These are phyloP conservation scores for Blastocystis hominis DNA, from an alignment of 352 stramenopile species.

Conservation along the genomic window DNA sequence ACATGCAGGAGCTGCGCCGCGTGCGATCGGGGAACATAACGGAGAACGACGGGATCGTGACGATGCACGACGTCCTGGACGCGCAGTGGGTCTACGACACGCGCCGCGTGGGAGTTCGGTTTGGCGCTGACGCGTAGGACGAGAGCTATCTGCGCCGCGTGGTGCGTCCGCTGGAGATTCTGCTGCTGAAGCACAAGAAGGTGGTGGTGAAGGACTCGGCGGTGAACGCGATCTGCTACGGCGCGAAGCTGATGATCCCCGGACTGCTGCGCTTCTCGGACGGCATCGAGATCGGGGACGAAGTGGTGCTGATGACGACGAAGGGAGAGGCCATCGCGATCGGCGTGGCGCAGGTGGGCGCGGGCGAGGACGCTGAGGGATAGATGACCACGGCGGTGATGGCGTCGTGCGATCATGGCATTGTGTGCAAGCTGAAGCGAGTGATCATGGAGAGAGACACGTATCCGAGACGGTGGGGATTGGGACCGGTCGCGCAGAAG, in stretches of 20 bases:
- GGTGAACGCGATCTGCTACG: constrained; percentile 99
- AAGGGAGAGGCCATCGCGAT: constrained; percentile 98
- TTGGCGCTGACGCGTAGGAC: constrained; percentile 65
- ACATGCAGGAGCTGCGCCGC: constrained; percentile 98
- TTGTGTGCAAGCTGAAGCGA: constrained; percentile 99
- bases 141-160: constrained; percentile 94
- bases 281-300: constrained; percentile 93
- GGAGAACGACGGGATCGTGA: constrained; percentile 91
- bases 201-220: constrained; percentile 98
- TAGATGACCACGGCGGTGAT: constrained; percentile 97
- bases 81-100: constrained; percentile 96
- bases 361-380: neutral
- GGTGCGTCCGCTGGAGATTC: constrained; percentile 90
- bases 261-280: constrained; percentile 95
- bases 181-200: constrained; percentile 96
- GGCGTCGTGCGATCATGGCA: constrained; percentile 96
- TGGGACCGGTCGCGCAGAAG: constrained; percentile 94
- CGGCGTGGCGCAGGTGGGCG: constrained; percentile 82
- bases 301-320: constrained; percentile 99
- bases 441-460: constrained; percentile 99
- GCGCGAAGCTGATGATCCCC: constrained; percentile 98
- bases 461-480: constrained; percentile 93
- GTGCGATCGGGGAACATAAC: constrained; percentile 87
- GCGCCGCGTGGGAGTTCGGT: constrained; percentile 69
- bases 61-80: constrained; percentile 99